Evolutionary conservation across 768 basidiomycete species (phyloP).

Genomic region (Filobasidium wieringae): DNA sequence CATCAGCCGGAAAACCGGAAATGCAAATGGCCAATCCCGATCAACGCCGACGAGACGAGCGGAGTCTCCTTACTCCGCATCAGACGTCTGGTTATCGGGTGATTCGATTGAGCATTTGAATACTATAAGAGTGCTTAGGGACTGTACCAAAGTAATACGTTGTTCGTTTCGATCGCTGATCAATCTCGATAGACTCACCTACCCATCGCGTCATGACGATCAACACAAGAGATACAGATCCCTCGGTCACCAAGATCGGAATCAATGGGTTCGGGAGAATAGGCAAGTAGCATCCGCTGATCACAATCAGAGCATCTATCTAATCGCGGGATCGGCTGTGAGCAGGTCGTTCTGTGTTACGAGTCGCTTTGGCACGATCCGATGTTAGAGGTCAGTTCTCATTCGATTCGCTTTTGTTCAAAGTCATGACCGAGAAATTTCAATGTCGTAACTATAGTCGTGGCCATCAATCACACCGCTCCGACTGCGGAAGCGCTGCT

Average conservation of each 20-base stretch:
- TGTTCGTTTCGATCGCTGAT: no score
- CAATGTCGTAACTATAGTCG: conserved; percentile 23
- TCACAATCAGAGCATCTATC: not conserved
- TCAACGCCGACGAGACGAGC: no score
- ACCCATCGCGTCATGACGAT: no score
- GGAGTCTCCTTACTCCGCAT: no score
- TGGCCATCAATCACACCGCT: conserved; percentile 40
- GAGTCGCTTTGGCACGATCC: conserved; percentile 16
- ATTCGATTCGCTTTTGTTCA: not conserved
- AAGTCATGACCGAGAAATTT: not conserved
- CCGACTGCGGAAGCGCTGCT: conserved; percentile 33
- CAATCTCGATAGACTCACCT: no score
- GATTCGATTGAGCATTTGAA: no score
- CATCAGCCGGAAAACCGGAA: no score
- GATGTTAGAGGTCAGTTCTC: conserved; percentile 9
- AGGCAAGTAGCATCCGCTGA: conserved; percentile 19
- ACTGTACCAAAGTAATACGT: no score
- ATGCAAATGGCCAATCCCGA: no score
- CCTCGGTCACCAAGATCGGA: conserved; percentile 14
- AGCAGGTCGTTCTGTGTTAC: conserved; percentile 17
- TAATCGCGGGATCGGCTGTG: not conserved
- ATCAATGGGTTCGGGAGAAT: conserved; percentile 40
- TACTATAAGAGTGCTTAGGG: no score
- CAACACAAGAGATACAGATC: not conserved
- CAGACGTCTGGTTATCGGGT: no score